phyloP scores from a whole-genome alignment of 2,329 filamentous ascomycete species.

The Aspergillus latus region DNA sequence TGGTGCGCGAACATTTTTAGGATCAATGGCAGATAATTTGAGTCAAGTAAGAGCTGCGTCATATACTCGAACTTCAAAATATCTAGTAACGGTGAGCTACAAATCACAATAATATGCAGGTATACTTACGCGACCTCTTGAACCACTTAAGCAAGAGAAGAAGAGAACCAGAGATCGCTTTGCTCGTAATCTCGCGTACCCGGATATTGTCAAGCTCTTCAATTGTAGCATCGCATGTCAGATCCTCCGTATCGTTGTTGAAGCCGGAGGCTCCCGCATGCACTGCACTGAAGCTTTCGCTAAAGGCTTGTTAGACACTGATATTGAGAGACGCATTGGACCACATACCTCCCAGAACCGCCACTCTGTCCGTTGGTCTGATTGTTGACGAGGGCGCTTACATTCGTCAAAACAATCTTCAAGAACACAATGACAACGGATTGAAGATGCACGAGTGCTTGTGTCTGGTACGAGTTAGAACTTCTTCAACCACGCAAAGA shows the following conservation, averaged over 20 bases:
- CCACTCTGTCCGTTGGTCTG: conserved; percentile 49
- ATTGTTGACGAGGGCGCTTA: conserved; percentile 77
- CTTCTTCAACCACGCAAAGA: background rate
- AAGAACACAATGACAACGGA: conserved; percentile 90
- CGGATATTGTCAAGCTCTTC: conserved; percentile 82
- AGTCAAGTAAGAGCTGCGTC: conserved; percentile 88
- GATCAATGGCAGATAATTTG: conserved; percentile 89
- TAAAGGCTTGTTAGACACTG: conserved; percentile 12
- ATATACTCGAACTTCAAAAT: conserved; percentile 95
- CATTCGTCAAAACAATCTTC: conserved; percentile 82
- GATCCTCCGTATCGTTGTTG: conserved; percentile 22
- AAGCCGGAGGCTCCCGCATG: conserved; percentile 27
- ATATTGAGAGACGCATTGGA: background rate
- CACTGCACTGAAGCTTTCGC: conserved; percentile 27
- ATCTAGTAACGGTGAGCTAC: conserved; percentile 55
- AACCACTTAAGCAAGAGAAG: conserved; percentile 94
- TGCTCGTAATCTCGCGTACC: conserved; percentile 81
- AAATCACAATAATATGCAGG: background rate
- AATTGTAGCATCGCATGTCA: conserved; percentile 42
- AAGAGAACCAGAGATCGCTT: conserved; percentile 86
- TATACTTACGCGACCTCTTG: conserved; percentile 78
- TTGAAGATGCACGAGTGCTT: conserved; percentile 80
- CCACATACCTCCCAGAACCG: conserved; percentile 50
- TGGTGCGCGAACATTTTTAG: conserved; percentile 93
- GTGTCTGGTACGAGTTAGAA: conserved; percentile 52